phyloP scores from a whole-genome alignment of 768 basidiomycete species.

The Royoungia palumana region DNA sequence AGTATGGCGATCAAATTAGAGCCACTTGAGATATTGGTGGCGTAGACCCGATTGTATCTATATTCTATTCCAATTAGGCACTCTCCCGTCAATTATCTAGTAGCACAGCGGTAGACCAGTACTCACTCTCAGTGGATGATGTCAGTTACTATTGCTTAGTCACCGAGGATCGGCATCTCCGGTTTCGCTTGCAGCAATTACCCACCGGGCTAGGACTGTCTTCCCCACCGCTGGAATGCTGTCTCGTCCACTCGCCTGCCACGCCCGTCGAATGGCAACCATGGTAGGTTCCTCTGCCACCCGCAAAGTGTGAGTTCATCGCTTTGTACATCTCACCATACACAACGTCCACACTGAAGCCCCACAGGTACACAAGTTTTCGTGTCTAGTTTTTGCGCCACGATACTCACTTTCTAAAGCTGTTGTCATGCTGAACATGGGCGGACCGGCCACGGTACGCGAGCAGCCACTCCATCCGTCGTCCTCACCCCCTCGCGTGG shows the following conservation, averaged over 20 bases:
- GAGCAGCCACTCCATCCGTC: not conserved
- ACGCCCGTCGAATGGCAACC: conserved; percentile 44
- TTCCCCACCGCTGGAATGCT: conserved; percentile 27
- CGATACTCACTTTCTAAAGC: conserved; percentile 42
- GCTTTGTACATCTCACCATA: too few relatives aligned
- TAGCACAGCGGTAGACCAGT: too few relatives aligned
- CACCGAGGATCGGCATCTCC: not conserved
- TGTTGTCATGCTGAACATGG: conserved; percentile 99
- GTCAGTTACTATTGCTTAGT: conserved; percentile 14
- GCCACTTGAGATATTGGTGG: too few relatives aligned
- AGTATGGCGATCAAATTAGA: not conserved
- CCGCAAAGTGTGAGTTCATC: conserved; percentile 41
- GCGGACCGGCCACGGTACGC: conserved; percentile 87
- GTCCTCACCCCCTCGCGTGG: conserved; percentile 1
- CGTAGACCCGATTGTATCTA: conserved; percentile 1
- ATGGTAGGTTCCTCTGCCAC: conserved; percentile 35
- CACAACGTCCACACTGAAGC: too few relatives aligned
- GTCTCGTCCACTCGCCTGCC: conserved; percentile 20
- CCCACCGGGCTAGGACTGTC: too few relatives aligned
- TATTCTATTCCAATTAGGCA: conserved; percentile 1
- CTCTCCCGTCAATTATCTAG: too few relatives aligned
- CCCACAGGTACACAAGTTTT: conserved; percentile 51
- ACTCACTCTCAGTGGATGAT: not conserved
- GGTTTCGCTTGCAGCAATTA: too few relatives aligned
- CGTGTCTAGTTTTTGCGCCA: not conserved